A percentile compares a stretch with the other conserved stretches of the same genome.
Conservation (phyloP, 2,329 filamentous ascomycete species). For the Mollisia scopiformis region DNA sequence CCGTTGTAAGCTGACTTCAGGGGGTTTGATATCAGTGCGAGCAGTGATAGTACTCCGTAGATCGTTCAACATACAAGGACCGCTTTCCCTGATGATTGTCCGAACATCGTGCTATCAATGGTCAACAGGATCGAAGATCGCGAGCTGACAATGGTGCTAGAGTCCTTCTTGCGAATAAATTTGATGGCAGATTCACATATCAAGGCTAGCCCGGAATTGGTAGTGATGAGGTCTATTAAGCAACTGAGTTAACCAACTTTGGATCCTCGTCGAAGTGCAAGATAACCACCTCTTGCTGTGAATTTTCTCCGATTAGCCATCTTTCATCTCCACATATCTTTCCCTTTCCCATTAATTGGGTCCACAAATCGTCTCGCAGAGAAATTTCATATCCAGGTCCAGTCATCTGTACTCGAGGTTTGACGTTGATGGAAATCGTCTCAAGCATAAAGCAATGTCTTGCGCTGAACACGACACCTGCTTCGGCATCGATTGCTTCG, state of each 20-base stretch:
- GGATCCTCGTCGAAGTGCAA: constrained; percentile 46
- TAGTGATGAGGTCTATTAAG: no score
- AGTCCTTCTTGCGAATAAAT: no score
- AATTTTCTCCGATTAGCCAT: constrained; percentile 64
- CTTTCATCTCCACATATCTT: constrained; percentile 61
- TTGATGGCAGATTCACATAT: no score
- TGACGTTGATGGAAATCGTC: constrained; percentile 47
- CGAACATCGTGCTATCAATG: no score
- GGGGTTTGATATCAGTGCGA: neutral
- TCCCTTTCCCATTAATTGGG: constrained; percentile 53
- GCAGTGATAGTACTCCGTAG: neutral
- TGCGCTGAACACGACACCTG: constrained; percentile 49
- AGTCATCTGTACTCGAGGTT: constrained; percentile 39
- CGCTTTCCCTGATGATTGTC: no score
- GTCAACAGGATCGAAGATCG: no score
- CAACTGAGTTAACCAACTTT: neutral
- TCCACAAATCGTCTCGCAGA: constrained; percentile 48
- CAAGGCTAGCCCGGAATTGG: no score
- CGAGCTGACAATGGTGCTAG: no score
- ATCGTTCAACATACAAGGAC: no score
- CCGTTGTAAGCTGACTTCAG: neutral
- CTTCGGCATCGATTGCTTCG: constrained; percentile 47
- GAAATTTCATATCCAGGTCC: constrained; percentile 41
- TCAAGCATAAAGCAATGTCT: constrained; percentile 52
- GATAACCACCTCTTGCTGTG: constrained; percentile 52